Percentiles rank a stretch among this genome's conserved stretches.
Evolutionary conservation across 2,329 filamentous ascomycete genomes (phyloP).

Genomic region (Ramichloridium luteum): DNA sequence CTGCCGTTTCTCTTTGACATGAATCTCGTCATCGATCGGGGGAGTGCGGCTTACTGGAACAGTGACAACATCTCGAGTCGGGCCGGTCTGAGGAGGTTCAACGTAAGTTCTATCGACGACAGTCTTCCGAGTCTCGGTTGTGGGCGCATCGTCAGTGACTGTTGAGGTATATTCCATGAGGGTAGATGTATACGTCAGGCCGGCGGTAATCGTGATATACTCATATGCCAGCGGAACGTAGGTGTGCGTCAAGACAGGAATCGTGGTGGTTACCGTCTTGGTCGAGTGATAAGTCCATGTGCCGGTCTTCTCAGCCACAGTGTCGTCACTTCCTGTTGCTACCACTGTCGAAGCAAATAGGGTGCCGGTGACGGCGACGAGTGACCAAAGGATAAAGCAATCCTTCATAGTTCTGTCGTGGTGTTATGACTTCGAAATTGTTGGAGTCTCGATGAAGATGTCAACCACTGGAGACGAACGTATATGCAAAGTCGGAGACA

Average conservation of each 20-base stretch:
- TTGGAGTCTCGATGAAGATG: too few relatives aligned
- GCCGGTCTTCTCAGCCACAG: background rate
- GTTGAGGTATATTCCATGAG: background rate
- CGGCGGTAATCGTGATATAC: background rate
- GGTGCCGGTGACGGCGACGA: too few relatives aligned
- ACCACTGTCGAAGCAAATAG: too few relatives aligned
- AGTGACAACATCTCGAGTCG: background rate
- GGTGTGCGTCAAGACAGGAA: too few relatives aligned
- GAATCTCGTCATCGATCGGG: background rate
- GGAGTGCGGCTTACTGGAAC: background rate
- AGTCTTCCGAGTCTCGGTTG: background rate
- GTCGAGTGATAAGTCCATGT: constrained; percentile 1
- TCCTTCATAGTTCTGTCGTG: too few relatives aligned
- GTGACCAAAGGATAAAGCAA: too few relatives aligned
- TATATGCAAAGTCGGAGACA: too few relatives aligned
- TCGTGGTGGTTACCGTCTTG: background rate
- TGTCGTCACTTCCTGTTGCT: too few relatives aligned
- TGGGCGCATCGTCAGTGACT: background rate
- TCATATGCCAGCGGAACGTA: too few relatives aligned
- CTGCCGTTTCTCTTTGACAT: background rate
- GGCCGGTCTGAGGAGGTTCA: background rate
- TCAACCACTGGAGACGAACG: too few relatives aligned
- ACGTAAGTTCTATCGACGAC: background rate
- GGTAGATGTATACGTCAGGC: background rate
- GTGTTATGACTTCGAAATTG: too few relatives aligned